Percentiles rank a stretch among this genome's conserved stretches.
These are phyloP conservation scores for Fremontodendron californicum DNA, from an alignment of 345 rosid species.

Conservation along the genomic window DNA sequence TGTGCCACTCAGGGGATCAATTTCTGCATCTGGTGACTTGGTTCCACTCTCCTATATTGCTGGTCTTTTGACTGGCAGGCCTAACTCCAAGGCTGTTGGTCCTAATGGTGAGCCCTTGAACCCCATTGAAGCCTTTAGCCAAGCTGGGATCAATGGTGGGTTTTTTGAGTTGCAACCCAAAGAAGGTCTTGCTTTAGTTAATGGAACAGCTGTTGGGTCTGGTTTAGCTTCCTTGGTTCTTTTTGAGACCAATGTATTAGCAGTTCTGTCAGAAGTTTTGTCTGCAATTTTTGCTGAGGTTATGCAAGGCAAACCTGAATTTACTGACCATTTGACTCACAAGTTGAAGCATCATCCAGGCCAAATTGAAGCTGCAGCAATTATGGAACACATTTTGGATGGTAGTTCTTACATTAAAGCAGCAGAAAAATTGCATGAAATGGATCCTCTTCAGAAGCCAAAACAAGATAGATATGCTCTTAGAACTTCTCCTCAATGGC, in stretches of 20 bases:
- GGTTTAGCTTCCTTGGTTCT: constrained; percentile 66
- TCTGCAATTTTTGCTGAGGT: constrained; percentile 66
- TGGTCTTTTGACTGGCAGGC: constrained; percentile 57
- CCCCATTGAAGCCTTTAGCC: constrained; percentile 45
- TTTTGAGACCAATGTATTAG: constrained; percentile 45
- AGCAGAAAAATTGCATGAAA: constrained; percentile 54
- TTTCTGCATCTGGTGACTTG: constrained; percentile 72
- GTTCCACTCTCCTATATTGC: constrained; percentile 66
- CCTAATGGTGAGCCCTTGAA: constrained; percentile 43
- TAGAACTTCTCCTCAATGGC: constrained; percentile 77
- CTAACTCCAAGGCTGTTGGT: constrained; percentile 54
- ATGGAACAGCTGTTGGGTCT: constrained; percentile 72
- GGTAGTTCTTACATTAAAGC: constrained; percentile 58
- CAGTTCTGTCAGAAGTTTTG: constrained; percentile 49
- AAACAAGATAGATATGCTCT: constrained; percentile 73
- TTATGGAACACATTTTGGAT: constrained; percentile 67
- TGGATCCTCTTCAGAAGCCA: constrained; percentile 70
- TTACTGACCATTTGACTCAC: constrained; percentile 68
- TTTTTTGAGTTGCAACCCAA: constrained; percentile 69
- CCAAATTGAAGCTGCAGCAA: constrained; percentile 75
- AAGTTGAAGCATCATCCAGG: constrained; percentile 72
- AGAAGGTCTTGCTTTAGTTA: constrained; percentile 74
- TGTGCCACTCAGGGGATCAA: constrained; percentile 66
- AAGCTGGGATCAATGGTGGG: constrained; percentile 37
- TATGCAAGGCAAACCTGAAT: constrained; percentile 73